Base-by-base conservation (phyloP, 2,329 filamentous ascomycete species). In the Monilinia polystroma region DNA sequence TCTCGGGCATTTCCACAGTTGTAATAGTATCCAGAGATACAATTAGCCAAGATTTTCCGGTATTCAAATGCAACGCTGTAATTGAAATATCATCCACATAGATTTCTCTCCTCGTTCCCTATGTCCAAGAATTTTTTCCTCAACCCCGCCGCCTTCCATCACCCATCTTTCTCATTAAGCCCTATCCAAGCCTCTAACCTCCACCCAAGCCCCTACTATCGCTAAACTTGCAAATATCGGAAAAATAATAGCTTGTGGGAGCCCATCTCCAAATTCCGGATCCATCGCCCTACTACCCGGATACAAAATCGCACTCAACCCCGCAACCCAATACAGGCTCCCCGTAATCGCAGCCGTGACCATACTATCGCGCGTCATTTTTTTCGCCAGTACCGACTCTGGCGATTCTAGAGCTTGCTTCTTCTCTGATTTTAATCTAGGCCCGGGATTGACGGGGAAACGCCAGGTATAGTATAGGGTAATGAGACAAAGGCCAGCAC, bases 241-340 rank as follows among this genome's bases (percentile, higher is more conserved):
- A 47, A 71, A 72, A 18, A 67, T 20, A 35, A 64, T 66, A 29
- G 66, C 64, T 74, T 82, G 81, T 8, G 78, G 78, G 53, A 72
- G 73, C 3, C 75, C 75, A 18, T 77, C 76, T 1, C 77, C 76
- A 64, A 82, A 81, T 70, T 83, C 79, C 4, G 80, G 81, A 76
- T 84, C 81, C 23, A 77, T 73, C 66, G 77, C 79, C 45, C 73
- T 68, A 14, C 77, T 78, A 0, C 80, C 81, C 0, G 82, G 82
- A 70, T 84, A 84, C 47, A 82, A 69, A 23, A 81, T 78, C 1
- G 78, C 82, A 64, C 75, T 79, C 56, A 82, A 35, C 11, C 77
- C 79, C 2, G 81, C 79, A 4, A 79, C 58, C 72, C 80, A 82
- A 67, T 83, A 82, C 62, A 84, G 66, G 47, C 74, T 77, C 0